Base-by-base conservation (phyloP, 441 rosid species). In the Brassica hybrid region DNA sequence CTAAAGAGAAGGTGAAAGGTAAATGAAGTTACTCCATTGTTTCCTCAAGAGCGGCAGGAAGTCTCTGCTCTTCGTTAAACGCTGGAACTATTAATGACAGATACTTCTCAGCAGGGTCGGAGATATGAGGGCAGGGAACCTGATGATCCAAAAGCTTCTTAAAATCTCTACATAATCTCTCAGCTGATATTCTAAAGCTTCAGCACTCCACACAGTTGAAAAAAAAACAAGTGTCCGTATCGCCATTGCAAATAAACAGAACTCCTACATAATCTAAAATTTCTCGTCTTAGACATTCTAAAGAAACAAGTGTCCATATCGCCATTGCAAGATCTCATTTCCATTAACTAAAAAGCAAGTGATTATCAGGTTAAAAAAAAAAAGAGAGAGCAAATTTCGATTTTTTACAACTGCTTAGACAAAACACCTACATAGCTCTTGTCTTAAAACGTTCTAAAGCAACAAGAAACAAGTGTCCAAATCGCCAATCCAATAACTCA, bases 1-100 rank as follows among this genome's bases (percentile, higher is more conserved):
- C 23, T 21, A 21, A 21, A 27, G 32, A 5, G 32, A 27, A 27
- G 32, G 6, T 4, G 32, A 27, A 23, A 36, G 38, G 1, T 12
- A 25, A 21, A 12, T 14, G 19, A 11, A 83, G 86, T 81, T 84
- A 95, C 98, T 84, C 88, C 86, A 95, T 85, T 21, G 96, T 88
- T 86, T 95, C 99, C 74, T 86, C 90, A 63, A 95, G 94, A 60
- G 97, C 94, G 43, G 84, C 88, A 70, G 98, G 98, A 82, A 95
- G 99, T 74, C 99, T 90, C 67, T 84, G 86, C 83, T 93, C 98
- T 81, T 95, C 99, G 57, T 95, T 95, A 75, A 65, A 93, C 3
- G 99, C 99, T 14, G 99, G 99, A 80, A 95, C 84, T 63, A 95
- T 87, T 74, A 95, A 75, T 5, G 99, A 91, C 38, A 95, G 41